phyloP scores from a whole-genome alignment of 2,329 filamentous ascomycete genomes.

The Penicillium decumbens region DNA sequence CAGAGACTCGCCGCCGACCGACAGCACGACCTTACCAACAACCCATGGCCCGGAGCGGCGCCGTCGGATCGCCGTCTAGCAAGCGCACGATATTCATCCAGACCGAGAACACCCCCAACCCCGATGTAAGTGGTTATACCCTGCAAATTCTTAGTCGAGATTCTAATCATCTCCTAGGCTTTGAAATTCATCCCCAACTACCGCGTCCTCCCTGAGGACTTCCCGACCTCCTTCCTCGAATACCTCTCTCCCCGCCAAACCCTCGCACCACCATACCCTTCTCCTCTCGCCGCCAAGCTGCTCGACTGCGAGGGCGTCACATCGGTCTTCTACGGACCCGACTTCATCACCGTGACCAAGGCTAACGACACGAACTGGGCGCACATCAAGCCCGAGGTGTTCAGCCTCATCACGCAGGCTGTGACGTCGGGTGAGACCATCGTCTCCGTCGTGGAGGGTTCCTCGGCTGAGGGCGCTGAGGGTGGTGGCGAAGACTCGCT shows the following conservation, averaged over 20 bases:
- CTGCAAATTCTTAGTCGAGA: not conserved
- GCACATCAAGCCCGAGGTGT: slow-evolving; percentile 91
- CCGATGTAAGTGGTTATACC: slow-evolving; percentile 57
- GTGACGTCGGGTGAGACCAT: slow-evolving; percentile 78
- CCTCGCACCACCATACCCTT: slow-evolving; percentile 81
- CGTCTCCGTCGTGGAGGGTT: slow-evolving; percentile 65
- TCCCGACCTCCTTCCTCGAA: slow-evolving; percentile 77
- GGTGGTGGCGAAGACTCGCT: slow-evolving; percentile 62
- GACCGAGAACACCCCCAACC: slow-evolving; percentile 88
- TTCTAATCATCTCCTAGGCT: slow-evolving; percentile 41
- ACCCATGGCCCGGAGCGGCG: slow-evolving; percentile 32
- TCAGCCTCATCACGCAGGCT: slow-evolving; percentile 88
- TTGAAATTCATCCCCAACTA: slow-evolving; percentile 95
- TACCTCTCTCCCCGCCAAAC: slow-evolving; percentile 87
- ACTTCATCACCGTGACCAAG: slow-evolving; percentile 98
- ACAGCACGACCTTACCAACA: slow-evolving; percentile 43
- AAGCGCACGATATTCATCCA: slow-evolving; percentile 91
- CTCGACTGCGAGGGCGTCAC: slow-evolving; percentile 94
- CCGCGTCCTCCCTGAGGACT: slow-evolving; percentile 68
- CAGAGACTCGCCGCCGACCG: slow-evolving; percentile 45
- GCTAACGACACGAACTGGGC: slow-evolving; percentile 83
- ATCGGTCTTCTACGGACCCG: slow-evolving; percentile 85
- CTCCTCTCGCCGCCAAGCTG: slow-evolving; percentile 81
- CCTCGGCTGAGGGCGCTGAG: slow-evolving; percentile 48
- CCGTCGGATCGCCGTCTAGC: slow-evolving; percentile 39